Evolutionary conservation across 306 rosid species (phyloP), one percentile per base, ranked within the genome.

Genomic region (Vicia villosa): DNA sequence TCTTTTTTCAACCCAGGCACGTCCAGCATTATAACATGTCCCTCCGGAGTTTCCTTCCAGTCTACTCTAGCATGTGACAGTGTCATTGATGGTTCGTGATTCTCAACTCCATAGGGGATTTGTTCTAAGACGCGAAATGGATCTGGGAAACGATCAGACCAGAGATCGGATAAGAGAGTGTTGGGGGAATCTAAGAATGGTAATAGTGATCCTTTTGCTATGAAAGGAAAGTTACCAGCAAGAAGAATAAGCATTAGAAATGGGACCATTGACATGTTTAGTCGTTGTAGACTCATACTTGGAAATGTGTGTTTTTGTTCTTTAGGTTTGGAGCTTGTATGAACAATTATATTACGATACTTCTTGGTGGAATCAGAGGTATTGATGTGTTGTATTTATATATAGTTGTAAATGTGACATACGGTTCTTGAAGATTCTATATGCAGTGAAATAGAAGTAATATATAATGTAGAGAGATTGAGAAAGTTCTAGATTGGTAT

Each of bases 141-240:
- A n/a, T n/a, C n/a, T n/a, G n/a, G n/a, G n/a, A n/a, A n/a, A n/a
- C n/a, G n/a, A n/a, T n/a, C n/a, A n/a, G n/a, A n/a, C n/a, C n/a
- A n/a, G n/a, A n/a, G n/a, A n/a, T n/a, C n/a, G n/a, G n/a, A n/a
- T n/a, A n/a, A n/a, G n/a, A n/a, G n/a, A 52, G 49, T 63, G 41
- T 72, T 83, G 2, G 86, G 77, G 16, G 86, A 79, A 30, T 86
- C 92, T 13, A 66, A 6, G 63, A 83, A 68, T 45, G 96, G 87
- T 2, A 86, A 79, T 21, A 84, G 72, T 45, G 90, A 83, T 5
- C 79, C 88, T 14, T 84, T 75, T 71, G 79, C 38, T 11, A 55
- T 70, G 11, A 84, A 81, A 11, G 74, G 66, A 36, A 68, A 19
- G 51, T 4, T 10, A 65, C 8, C 70, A 6, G 24, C 17, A n/a